Evolutionary conservation across 2,329 filamentous ascomycete genomes (phyloP).

Genomic region (Trichoderma semiorbis): DNA sequence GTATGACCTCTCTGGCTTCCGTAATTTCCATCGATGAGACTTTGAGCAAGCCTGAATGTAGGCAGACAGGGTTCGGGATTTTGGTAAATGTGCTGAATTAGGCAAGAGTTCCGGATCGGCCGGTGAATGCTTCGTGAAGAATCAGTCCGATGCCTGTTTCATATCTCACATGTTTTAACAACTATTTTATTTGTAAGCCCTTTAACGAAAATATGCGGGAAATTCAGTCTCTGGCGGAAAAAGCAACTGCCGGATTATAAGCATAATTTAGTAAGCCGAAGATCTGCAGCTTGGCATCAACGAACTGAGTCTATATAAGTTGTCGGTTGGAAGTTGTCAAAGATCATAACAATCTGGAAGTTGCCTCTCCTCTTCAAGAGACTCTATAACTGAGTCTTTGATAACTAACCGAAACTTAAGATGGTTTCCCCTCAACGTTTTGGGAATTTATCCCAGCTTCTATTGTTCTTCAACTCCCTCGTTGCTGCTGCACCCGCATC

Average conservation of each 20-base stretch:
- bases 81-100: background rate
- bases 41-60: background rate
- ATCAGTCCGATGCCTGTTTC: background rate
- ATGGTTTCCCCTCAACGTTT: background rate
- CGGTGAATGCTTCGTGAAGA: background rate
- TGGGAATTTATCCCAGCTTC: background rate
- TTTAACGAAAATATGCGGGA: background rate
- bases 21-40: background rate
- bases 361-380: background rate
- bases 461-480: background rate
- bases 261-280: background rate
- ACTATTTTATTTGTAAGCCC: background rate
- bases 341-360: background rate
- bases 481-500: background rate
- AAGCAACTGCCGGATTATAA: background rate
- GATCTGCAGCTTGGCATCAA: background rate
- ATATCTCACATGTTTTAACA: background rate
- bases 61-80: background rate
- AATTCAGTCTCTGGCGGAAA: background rate
- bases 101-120: background rate
- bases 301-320: background rate
- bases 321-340: background rate
- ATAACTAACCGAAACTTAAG: background rate
- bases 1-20: background rate
- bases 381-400: accelerated